phyloP scores from a whole-genome alignment of 257 asterid genomes.

The Rubia yunnanensis region DNA sequence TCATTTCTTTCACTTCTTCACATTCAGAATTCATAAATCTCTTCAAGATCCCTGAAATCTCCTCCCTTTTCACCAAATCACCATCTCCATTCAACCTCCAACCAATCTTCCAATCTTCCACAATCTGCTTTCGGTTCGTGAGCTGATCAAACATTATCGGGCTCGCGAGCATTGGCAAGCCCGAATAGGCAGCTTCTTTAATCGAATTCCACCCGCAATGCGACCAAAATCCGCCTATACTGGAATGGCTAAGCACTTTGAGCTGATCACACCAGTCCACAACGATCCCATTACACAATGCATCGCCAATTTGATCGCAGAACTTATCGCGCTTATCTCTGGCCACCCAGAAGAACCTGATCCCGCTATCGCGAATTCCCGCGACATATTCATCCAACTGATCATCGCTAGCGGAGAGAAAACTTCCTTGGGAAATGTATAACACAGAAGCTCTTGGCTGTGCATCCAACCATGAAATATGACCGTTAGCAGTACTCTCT shows the following conservation, averaged over 20 bases:
- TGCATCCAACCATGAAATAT: conserved; percentile 44
- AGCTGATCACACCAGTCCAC: conserved; percentile 64
- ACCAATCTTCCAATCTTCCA: conserved; percentile 50
- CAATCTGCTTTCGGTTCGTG: conserved; percentile 36
- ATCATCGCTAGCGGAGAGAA: conserved; percentile 42
- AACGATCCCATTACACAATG: conserved; percentile 30
- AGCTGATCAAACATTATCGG: conserved; percentile 39
- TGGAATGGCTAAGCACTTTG: conserved; percentile 40
- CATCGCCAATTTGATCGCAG: not conserved
- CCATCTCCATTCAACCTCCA: conserved; percentile 33
- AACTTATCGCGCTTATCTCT: not conserved
- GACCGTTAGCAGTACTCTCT: not conserved
- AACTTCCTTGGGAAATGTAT: conserved; percentile 64
- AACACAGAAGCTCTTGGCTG: conserved; percentile 55
- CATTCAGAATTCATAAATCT: conserved; percentile 39
- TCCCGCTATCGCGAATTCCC: conserved; percentile 27
- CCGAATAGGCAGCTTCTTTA: conserved; percentile 33
- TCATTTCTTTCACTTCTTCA: conserved; percentile 24
- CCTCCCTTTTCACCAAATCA: conserved; percentile 19
- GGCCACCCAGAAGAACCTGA: conserved; percentile 46
- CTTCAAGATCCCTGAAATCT: conserved; percentile 22
- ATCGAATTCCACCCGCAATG: conserved; percentile 83
- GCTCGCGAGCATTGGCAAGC: conserved; percentile 38
- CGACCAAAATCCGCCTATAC: conserved; percentile 48
- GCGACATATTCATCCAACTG: conserved; percentile 38